Percentiles rank a stretch among this genome's conserved stretches.
These are phyloP conservation scores for Rhodamnia rubescens DNA, from an alignment of 345 rosid species.

Conservation along the genomic window DNA sequence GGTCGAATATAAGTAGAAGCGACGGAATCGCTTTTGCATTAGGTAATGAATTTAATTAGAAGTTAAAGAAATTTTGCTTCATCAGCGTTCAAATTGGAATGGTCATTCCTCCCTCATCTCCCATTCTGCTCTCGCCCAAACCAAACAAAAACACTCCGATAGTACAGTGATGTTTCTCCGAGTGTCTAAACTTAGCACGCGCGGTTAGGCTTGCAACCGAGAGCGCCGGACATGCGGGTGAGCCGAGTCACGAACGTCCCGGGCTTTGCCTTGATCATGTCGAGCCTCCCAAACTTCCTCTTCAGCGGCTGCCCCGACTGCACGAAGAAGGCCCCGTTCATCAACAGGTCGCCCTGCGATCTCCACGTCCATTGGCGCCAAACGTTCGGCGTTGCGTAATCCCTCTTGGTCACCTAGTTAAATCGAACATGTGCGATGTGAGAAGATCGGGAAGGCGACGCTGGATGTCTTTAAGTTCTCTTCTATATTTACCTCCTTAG, in stretches of 20 bases:
- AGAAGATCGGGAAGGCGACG: not conserved
- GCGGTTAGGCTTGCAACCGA: slow-evolving; percentile 18
- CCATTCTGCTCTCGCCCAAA: not conserved
- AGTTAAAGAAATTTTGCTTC: not conserved
- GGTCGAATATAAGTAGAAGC: not conserved
- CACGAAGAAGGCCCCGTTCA: slow-evolving; percentile 62
- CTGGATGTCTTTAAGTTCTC: not conserved
- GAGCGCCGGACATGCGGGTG: slow-evolving; percentile 40
- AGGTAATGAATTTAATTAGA: not conserved
- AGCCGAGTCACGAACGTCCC: slow-evolving; percentile 31
- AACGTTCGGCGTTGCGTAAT: slow-evolving; percentile 13
- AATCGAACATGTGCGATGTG: not conserved
- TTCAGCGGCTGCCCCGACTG: slow-evolving; percentile 30
- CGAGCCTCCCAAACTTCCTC: not conserved
- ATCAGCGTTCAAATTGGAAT: not conserved
- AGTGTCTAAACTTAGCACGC: not conserved
- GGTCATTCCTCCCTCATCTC: not conserved
- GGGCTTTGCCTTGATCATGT: slow-evolving; percentile 30
- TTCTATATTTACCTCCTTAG: slow-evolving; percentile 34
- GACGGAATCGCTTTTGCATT: not conserved
- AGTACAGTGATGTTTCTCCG: not conserved
- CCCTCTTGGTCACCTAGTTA: slow-evolving; percentile 54
- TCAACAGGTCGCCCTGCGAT: slow-evolving; percentile 53
- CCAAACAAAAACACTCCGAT: not conserved
- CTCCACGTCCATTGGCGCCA: slow-evolving; percentile 69